These are phyloP conservation scores for Pythium biforme DNA, from an alignment of 352 stramenopile species.

Conservation along the genomic window DNA sequence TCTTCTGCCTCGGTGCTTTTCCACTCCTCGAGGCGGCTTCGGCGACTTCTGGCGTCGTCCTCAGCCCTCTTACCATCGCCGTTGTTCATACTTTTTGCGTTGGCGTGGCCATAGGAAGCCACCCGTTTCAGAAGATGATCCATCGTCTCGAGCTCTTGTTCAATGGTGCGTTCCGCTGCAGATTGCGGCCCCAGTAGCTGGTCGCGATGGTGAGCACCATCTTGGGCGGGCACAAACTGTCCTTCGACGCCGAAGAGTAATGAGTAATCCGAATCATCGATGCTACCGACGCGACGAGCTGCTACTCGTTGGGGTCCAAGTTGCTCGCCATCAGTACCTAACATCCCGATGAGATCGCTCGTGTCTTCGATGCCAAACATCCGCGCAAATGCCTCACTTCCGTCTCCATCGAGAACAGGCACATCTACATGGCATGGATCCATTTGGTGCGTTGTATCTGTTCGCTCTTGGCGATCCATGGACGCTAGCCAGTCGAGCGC, in stretches of 20 bases:
- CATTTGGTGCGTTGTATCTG: neutral
- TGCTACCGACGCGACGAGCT: constrained; percentile 1
- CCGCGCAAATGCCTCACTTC: constrained; percentile 37
- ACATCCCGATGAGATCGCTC: constrained; percentile 3
- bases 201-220: neutral
- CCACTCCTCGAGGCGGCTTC: neutral
- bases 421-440: neutral
- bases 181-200: neutral
- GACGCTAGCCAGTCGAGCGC: constrained; percentile 54
- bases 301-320: constrained; percentile 7
- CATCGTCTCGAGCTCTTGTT: constrained; percentile 17
- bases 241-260: neutral
- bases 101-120: neutral
- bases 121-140: constrained; percentile 18
- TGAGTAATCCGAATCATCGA: constrained; percentile 13
- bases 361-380: constrained; percentile 47
- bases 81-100: neutral
- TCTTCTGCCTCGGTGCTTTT: neutral
- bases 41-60: neutral
- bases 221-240: neutral
- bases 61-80: neutral
- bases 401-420: constrained; percentile 17
- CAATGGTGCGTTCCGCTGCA: constrained; percentile 8
- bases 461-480: constrained; percentile 46
- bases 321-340: neutral